Conservation (phyloP, 2,329 filamentous ascomycete genomes). For the Talaromyces verruculosus region DNA sequence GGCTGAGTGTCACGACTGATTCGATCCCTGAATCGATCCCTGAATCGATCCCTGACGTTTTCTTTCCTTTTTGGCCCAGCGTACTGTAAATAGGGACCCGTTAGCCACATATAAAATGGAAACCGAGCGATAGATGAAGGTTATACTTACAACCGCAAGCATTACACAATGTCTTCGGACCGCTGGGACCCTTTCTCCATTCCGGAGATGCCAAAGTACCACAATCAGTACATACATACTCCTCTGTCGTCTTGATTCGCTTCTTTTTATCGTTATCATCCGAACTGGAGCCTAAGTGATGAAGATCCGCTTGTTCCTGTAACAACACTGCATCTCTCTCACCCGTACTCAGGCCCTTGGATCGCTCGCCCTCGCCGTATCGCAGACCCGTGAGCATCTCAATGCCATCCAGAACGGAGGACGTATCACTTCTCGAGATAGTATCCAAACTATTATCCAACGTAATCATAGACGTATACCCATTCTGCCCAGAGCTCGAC, state of each 20-base stretch:
- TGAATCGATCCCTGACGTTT: constrained; percentile 49
- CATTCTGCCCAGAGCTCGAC: constrained; percentile 34
- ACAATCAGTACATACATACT: constrained; percentile 95
- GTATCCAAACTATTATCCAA: constrained; percentile 15
- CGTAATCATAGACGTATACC: constrained; percentile 63
- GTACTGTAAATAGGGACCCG: constrained; percentile 39
- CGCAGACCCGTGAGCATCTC: constrained; percentile 88
- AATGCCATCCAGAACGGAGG: constrained; percentile 78
- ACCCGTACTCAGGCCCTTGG: constrained; percentile 82
- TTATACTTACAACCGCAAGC: constrained; percentile 73
- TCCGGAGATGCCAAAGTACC: constrained; percentile 92
- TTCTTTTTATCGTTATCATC: constrained; percentile 71
- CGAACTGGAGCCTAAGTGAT: constrained; percentile 58
- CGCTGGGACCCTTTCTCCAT: constrained; percentile 90
- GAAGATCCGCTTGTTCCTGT: constrained; percentile 81
- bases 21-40: constrained; percentile 14
- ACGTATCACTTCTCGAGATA: constrained; percentile 54
- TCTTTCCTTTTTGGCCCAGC: constrained; percentile 73
- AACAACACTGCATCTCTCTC: constrained; percentile 77
- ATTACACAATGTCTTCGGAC: constrained; percentile 93
- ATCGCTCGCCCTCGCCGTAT: constrained; percentile 85
- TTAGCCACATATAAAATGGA: not conserved
- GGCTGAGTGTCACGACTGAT: not conserved
- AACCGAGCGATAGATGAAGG: not conserved
- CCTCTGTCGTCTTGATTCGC: constrained; percentile 72